Conservation (phyloP, 1,139 yeast genomes). For the Starmera stellimalicola region DNA sequence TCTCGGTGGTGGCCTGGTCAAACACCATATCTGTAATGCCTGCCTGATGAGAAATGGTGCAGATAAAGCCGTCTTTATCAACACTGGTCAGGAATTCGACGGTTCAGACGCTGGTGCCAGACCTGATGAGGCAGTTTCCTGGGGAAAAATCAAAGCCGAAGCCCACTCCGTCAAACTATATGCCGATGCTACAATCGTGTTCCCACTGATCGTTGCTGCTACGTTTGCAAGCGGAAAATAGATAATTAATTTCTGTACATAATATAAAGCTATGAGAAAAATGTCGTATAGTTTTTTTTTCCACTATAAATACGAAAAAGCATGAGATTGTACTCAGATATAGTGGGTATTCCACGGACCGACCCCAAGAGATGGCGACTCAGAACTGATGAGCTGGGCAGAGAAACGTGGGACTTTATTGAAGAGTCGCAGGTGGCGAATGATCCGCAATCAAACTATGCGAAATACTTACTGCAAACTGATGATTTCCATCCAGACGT, state of each 20-base stretch:
- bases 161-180: slow-evolving; percentile 88
- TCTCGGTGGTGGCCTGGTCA: slow-evolving; percentile 92
- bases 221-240: slow-evolving; percentile 66
- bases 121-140: slow-evolving; percentile 96
- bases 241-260: slow-evolving; percentile 2
- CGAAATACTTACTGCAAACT: slow-evolving; percentile 43
- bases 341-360: slow-evolving; percentile 53
- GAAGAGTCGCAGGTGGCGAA: slow-evolving; percentile 26
- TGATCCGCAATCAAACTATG: slow-evolving; percentile 48
- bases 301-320: too few relatives aligned
- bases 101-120: slow-evolving; percentile 99
- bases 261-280: slow-evolving; percentile 1
- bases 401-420: slow-evolving; percentile 75
- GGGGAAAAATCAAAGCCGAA: slow-evolving; percentile 97
- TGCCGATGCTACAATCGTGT: slow-evolving; percentile 92
- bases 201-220: slow-evolving; percentile 95
- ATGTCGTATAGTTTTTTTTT: too few relatives aligned
- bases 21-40: slow-evolving; percentile 96
- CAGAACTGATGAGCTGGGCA: slow-evolving; percentile 59
- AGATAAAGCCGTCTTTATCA: slow-evolving; percentile 91
- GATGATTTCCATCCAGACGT: slow-evolving; percentile 36
- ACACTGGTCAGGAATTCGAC: slow-evolving; percentile 97
- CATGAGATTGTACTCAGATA: slow-evolving; percentile 44
- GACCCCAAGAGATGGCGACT: slow-evolving; percentile 74
- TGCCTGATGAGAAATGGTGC: slow-evolving; percentile 99